Conservation (phyloP, 441 rosid genomes). For the Gossypium trilobum region DNA sequence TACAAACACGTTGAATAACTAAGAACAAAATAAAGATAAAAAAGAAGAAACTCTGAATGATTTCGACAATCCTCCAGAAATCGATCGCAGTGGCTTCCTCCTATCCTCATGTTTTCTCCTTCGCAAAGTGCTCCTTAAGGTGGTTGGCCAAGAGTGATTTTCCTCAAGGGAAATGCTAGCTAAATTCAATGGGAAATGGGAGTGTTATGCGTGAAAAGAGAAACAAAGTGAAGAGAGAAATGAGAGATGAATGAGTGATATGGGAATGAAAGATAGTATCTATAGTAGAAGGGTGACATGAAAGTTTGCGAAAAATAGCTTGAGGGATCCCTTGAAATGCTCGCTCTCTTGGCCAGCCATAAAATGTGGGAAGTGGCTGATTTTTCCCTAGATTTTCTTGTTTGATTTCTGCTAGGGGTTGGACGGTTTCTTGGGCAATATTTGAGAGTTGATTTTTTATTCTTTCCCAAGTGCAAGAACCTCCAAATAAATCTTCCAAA, state of each 20-base stretch:
- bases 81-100: neutral
- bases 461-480: neutral
- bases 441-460: too few relatives aligned
- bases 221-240: neutral
- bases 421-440: neutral
- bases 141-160: neutral
- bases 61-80: neutral
- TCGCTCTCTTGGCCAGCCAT: neutral
- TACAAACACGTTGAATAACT: neutral
- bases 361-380: neutral
- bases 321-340: neutral
- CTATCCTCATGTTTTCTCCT: neutral
- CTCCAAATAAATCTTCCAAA: neutral
- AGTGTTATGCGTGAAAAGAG: neutral
- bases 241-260: neutral
- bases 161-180: neutral
- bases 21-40: neutral
- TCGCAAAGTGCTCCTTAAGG: neutral
- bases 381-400: too few relatives aligned
- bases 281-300: neutral
- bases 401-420: neutral
- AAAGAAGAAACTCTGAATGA: neutral
- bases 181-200: neutral
- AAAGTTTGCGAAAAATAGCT: neutral
- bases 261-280: neutral